Evolutionary conservation across 2,329 filamentous ascomycete species (phyloP).

Genomic region (Aspergillus hiratsukae): DNA sequence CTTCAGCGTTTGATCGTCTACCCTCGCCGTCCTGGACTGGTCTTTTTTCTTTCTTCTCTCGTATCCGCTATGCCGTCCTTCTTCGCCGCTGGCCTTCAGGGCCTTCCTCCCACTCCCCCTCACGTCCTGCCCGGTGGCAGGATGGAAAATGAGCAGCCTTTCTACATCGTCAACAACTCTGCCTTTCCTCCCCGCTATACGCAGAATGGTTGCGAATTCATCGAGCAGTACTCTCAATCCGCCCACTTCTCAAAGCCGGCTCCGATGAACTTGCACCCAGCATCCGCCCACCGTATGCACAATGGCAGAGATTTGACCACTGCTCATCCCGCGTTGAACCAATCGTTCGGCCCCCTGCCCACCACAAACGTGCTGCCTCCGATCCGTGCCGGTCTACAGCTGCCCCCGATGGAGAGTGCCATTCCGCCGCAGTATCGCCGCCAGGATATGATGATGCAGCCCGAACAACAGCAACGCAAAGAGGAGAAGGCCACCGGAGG

Average conservation of each 20-base stretch:
- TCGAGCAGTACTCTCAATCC: slow-evolving; percentile 45
- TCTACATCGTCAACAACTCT: slow-evolving; percentile 36
- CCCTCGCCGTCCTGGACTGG: slow-evolving; percentile 33
- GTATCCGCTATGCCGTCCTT: slow-evolving; percentile 38
- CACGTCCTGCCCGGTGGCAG: slow-evolving; percentile 34
- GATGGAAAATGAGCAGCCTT: slow-evolving; percentile 36
- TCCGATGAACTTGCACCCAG: slow-evolving; percentile 31
- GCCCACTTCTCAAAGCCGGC: slow-evolving; percentile 35
- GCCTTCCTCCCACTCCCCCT: slow-evolving; percentile 41
- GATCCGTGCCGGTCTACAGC: slow-evolving; percentile 36
- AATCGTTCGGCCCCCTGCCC: slow-evolving; percentile 32
- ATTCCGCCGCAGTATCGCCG: slow-evolving; percentile 40
- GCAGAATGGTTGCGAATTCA: slow-evolving; percentile 42
- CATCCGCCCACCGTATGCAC: slow-evolving; percentile 27
- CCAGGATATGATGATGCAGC: slow-evolving; percentile 34
- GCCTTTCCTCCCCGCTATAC: slow-evolving; percentile 41
- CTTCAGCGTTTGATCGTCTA: slow-evolving; percentile 30
- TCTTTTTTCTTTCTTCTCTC: slow-evolving; percentile 14
- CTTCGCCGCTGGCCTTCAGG: slow-evolving; percentile 36
- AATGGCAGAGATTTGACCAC: slow-evolving; percentile 31
- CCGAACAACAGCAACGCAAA: slow-evolving; percentile 42
- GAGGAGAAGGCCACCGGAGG: slow-evolving; percentile 71
- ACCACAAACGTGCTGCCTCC: slow-evolving; percentile 37
- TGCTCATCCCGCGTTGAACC: slow-evolving; percentile 22
- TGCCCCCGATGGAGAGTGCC: slow-evolving; percentile 39